Conservation (phyloP, 805 yeast species). For the Wickerhamomyces chaumierensis region DNA sequence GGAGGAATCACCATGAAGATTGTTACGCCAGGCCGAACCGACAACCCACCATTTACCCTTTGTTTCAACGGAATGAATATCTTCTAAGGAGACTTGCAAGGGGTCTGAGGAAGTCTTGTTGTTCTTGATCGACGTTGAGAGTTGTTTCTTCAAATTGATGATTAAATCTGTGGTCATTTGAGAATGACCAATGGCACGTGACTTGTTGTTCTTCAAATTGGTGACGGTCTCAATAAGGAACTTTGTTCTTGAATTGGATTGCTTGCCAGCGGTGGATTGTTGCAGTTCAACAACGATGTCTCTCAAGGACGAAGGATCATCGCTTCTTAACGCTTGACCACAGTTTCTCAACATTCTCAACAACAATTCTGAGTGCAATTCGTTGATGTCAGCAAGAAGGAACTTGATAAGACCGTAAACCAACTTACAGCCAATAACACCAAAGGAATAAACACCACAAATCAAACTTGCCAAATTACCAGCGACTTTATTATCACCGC, state of each 20-base stretch:
- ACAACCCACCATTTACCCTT: slow-evolving; percentile 99
- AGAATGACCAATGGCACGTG: slow-evolving; percentile 31
- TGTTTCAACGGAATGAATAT: slow-evolving; percentile 63
- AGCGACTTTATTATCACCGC: slow-evolving; percentile 36
- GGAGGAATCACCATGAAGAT: slow-evolving; percentile 10
- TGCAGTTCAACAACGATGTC: slow-evolving; percentile 60
- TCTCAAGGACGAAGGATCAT: slow-evolving; percentile 79
- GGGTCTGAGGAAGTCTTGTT: slow-evolving; percentile 51
- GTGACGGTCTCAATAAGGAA: slow-evolving; percentile 80
- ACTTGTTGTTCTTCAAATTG: slow-evolving; percentile 76
- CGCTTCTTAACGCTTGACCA: slow-evolving; percentile 79
- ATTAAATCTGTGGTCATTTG: slow-evolving; percentile 42
- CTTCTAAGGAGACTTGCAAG: slow-evolving; percentile 71
- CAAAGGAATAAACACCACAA: slow-evolving; percentile 68
- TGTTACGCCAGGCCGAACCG: slow-evolving; percentile 85
- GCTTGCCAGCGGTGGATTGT: slow-evolving; percentile 22
- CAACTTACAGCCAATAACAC: slow-evolving; percentile 60
- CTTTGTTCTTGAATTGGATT: slow-evolving; percentile 50
- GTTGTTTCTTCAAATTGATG: slow-evolving; percentile 49
- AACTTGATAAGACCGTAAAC: slow-evolving; percentile 63
- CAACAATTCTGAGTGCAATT: slow-evolving; percentile 66
- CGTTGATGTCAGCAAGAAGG: slow-evolving; percentile 47
- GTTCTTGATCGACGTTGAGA: slow-evolving; percentile 35
- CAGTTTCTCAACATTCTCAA: slow-evolving; percentile 61
- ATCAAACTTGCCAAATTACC: slow-evolving; percentile 64